These are phyloP conservation scores for Suillus subaureus DNA, from an alignment of 768 basidiomycete genomes.

Conservation along the genomic window DNA sequence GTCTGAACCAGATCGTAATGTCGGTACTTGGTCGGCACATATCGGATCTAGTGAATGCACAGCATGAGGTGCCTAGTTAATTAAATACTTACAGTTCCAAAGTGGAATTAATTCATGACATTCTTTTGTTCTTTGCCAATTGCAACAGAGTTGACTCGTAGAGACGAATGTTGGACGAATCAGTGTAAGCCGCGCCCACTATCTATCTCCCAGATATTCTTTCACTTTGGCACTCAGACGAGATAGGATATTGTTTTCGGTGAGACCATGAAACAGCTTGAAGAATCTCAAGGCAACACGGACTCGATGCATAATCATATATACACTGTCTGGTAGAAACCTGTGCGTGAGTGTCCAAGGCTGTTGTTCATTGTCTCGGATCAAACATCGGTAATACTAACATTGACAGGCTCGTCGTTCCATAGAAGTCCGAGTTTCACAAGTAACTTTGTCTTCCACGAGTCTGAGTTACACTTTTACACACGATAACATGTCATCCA, in stretches of 20 bases:
- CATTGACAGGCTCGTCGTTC: not conserved
- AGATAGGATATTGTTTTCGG: not conserved
- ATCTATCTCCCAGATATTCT: not conserved
- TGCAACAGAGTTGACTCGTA: too few relatives aligned
- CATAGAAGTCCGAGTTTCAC: not conserved
- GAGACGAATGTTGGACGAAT: conserved; percentile 1
- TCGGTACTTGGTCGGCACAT: not conserved
- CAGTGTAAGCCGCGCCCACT: not conserved
- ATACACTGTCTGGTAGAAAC: not conserved
- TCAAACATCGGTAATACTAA: not conserved
- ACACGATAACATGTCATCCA: conserved; percentile 3
- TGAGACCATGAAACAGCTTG: not conserved
- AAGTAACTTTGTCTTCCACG: conserved; percentile 8
- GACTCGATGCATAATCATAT: not conserved
- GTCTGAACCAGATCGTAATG: not conserved
- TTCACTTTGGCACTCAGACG: not conserved
- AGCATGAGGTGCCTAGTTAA: not conserved
- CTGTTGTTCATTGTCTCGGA: conserved; percentile 2
- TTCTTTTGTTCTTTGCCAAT: conserved; percentile 4
- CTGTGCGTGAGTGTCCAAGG: conserved; percentile 3
- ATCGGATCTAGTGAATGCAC: not conserved
- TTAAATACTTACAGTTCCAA: not conserved
- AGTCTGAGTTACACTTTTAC: conserved; percentile 6
- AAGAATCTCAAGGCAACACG: not conserved
- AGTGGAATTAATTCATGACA: not conserved